Evolutionary conservation across 192 early-diverging fungal genomes (phyloP).

Genomic region (Radiomyces spectabilis): DNA sequence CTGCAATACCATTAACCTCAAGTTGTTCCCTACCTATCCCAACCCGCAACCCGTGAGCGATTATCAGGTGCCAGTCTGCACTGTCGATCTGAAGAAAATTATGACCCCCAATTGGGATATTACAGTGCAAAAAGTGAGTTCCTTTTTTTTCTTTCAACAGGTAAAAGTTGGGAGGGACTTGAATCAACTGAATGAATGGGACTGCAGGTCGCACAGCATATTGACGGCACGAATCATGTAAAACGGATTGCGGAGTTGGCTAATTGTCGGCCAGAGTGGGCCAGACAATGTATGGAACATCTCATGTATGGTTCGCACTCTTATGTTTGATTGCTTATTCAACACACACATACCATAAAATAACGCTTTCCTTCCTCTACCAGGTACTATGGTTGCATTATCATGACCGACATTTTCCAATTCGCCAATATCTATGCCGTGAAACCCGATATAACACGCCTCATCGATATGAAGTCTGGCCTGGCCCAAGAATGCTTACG

Average conservation of each 20-base stretch:
- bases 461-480: slow-evolving; percentile 52
- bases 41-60: slow-evolving; percentile 71
- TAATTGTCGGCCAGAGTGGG: slow-evolving; percentile 69
- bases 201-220: slow-evolving; percentile 55
- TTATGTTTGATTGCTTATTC: background rate
- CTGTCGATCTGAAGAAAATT: slow-evolving; percentile 50
- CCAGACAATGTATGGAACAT: slow-evolving; percentile 80
- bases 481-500: slow-evolving; percentile 70
- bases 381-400: slow-evolving; percentile 87
- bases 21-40: slow-evolving; percentile 73
- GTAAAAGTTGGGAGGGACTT: no score
- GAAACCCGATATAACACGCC: slow-evolving; percentile 47
- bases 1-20: slow-evolving; percentile 75
- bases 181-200: background rate
- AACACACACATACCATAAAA: background rate
- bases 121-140: slow-evolving; percentile 58
- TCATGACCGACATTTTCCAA: slow-evolving; percentile 90
- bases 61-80: slow-evolving; percentile 77
- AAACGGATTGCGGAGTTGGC: slow-evolving; percentile 71
- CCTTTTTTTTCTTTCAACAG: background rate
- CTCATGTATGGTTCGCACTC: slow-evolving; percentile 56
- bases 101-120: slow-evolving; percentile 90
- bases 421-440: slow-evolving; percentile 87
- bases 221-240: slow-evolving; percentile 85
- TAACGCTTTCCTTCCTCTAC: background rate